Evolutionary conservation across 305 asterid species (phyloP), one percentile per base, ranked within the genome.

Genomic region (Fraxinus sp.): DNA sequence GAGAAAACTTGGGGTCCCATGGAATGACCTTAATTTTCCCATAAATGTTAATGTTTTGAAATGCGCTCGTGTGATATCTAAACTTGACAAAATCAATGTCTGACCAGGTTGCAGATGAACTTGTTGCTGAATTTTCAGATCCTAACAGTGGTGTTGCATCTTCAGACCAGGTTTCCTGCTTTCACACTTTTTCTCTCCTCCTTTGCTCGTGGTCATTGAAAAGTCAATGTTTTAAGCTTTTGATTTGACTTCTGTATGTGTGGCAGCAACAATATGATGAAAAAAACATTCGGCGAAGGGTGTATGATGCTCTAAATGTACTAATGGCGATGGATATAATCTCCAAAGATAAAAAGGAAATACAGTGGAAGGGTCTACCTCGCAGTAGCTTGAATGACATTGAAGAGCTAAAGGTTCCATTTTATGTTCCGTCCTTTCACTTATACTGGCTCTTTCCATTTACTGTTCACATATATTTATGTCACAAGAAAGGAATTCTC

Each of bases 251-350:
- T 7, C 33, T 6, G 33, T 71, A 28, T 86, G 14, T 82, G 7
- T 80, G 71, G 32, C 90, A 89, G 90, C 90, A 87, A 84, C 93
- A 91, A 87, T 90, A 83, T 43, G 92, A 90, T 57, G 95, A 88
- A 88, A 91, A 91, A 87, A 91, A 90, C 86, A 86, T 90, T 73
- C 91, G 93, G n/a, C 83, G 92, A 77, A 87, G 92, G 83, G 95
- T 92, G 49, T 90, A 92, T 83, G 95, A 92, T 83, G 91, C 91
- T 16, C 79, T 92, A 77, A 92, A 92, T 83, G 93, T 92, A 88
- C 90, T 90, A 26, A 89, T 92, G 93, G 95, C 95, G 4, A 88
- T 92, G 84, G 92, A 90, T 68, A 88, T 92, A 78, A 85, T 90
- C 43, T 87, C 90, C 78, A 92, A 89, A 84, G 93, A 87, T 80